Percentiles rank a stretch among this genome's conserved stretches.
These are phyloP conservation scores for Colletotrichum sp. DNA, from an alignment of 2,329 filamentous ascomycete genomes.

Conservation along the genomic window DNA sequence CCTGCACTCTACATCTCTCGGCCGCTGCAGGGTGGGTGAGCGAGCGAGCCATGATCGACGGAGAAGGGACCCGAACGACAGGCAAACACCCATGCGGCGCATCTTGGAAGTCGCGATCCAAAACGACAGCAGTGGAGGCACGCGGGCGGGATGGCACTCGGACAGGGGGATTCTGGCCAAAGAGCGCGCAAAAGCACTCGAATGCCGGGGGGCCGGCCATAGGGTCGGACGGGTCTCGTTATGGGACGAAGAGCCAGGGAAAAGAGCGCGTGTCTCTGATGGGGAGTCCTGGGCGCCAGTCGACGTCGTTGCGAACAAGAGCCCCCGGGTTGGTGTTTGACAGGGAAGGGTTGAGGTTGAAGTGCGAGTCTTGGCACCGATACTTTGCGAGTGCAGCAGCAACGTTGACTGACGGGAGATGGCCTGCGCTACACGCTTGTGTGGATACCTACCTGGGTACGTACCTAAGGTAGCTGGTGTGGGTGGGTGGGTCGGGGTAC, in stretches of 20 bases:
- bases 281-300: slow-evolving; percentile 12
- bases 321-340: slow-evolving; percentile 10
- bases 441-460: background rate
- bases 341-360: slow-evolving; percentile 9
- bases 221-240: slow-evolving; percentile 1
- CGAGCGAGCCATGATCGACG: slow-evolving; percentile 11
- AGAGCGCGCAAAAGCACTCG: slow-evolving; percentile 7
- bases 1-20: background rate
- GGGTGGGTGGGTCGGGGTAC: background rate
- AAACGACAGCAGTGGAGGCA: slow-evolving; percentile 15
- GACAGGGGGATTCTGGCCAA: slow-evolving; percentile 16
- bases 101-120: slow-evolving; percentile 14
- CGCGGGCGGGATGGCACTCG: slow-evolving; percentile 14
- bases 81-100: slow-evolving; percentile 14
- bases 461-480: background rate
- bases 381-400: background rate
- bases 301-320: background rate
- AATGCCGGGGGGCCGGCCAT: slow-evolving; percentile 12
- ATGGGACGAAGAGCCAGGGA: slow-evolving; percentile 13
- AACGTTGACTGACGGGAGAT: slow-evolving; percentile 13
- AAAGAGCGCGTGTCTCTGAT: slow-evolving; percentile 14
- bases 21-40: background rate
- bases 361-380: slow-evolving; percentile 2
- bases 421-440: background rate
- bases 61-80: slow-evolving; percentile 13